Conservation (phyloP, 2,329 filamentous ascomycete genomes). For the Xylariaceae sp. region DNA sequence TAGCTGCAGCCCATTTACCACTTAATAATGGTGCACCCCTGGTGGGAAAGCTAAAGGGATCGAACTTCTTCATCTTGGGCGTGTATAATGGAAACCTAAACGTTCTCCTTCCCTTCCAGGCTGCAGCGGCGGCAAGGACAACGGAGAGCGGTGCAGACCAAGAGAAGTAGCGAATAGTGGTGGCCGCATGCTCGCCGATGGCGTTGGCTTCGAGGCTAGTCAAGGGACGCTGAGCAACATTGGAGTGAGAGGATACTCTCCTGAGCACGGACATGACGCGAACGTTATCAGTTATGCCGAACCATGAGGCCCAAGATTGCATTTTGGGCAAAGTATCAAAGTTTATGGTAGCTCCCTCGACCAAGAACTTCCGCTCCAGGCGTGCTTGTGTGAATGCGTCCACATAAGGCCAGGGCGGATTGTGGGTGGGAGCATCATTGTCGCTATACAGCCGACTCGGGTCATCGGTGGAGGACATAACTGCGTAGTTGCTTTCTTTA, state of each 20-base stretch:
- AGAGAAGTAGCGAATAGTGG: constrained; percentile 40
- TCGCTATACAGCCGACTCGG: not conserved
- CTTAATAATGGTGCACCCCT: constrained; percentile 31
- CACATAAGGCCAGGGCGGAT: constrained; percentile 35
- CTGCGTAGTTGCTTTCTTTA: not conserved
- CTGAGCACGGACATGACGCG: constrained; percentile 16
- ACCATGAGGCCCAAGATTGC: constrained; percentile 20
- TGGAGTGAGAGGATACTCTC: constrained; percentile 15
- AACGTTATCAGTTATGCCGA: not conserved
- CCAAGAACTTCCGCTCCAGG: constrained; percentile 34
- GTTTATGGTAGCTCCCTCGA: constrained; percentile 37
- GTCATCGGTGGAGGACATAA: constrained; percentile 7
- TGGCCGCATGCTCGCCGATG: constrained; percentile 31
- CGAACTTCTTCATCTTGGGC: constrained; percentile 41
- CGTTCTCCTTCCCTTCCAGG: constrained; percentile 39
- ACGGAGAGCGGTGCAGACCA: constrained; percentile 38
- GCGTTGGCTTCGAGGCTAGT: constrained; percentile 38
- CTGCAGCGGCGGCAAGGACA: constrained; percentile 32
- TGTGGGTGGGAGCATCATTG: constrained; percentile 7
- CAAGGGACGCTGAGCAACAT: constrained; percentile 29
- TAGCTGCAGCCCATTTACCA: constrained; percentile 33
- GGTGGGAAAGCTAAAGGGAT: constrained; percentile 42
- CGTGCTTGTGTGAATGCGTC: constrained; percentile 14
- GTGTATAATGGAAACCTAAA: constrained; percentile 50
- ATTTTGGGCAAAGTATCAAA: constrained; percentile 33